Evolutionary conservation across 768 basidiomycete species (phyloP).

Genomic region (Boletellus ananas): DNA sequence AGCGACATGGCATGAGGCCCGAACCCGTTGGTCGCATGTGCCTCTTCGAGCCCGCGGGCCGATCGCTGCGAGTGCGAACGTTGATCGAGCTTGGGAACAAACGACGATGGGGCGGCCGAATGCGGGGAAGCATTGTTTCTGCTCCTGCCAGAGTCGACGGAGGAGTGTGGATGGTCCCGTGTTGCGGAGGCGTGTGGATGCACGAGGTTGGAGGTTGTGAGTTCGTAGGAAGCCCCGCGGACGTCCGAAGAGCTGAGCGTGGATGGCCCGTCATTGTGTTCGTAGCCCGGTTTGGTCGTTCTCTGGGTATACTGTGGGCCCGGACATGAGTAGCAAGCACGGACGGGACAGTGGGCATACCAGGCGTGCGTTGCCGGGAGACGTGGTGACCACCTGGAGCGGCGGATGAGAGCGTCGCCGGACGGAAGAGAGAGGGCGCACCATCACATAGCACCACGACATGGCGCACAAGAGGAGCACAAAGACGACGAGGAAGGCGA

Average conservation of each 20-base stretch:
- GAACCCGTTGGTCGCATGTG: conserved; percentile 11
- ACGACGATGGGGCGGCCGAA: conserved; percentile 10
- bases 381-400: conserved; percentile 55
- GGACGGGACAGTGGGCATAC: conserved; percentile 41
- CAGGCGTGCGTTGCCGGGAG: conserved; percentile 67
- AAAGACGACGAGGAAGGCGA: conserved; percentile 64
- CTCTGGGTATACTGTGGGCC: conserved; percentile 22
- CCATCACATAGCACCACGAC: conserved; percentile 77
- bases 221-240: conserved; percentile 29
- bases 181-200: conserved; percentile 13
- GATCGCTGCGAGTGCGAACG: conserved; percentile 19
- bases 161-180: conserved; percentile 17
- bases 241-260: conserved; percentile 20
- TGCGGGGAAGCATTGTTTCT: conserved; percentile 8
- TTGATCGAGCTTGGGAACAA: conserved; percentile 8
- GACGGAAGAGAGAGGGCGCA: conserved; percentile 30
- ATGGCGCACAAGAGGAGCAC: conserved; percentile 62
- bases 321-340: conserved; percentile 7
- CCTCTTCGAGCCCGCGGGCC: conserved; percentile 15
- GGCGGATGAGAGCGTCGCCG: neutral
- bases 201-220: conserved; percentile 17
- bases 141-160: conserved; percentile 21
- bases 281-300: conserved; percentile 21
- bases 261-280: conserved; percentile 11
- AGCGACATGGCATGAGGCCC: too few relatives aligned